Evolutionary conservation across 148 eudicot genomes (phyloP), one percentile per base, ranked within the genome.

Genomic region (Vaccinium macrocarpon): DNA sequence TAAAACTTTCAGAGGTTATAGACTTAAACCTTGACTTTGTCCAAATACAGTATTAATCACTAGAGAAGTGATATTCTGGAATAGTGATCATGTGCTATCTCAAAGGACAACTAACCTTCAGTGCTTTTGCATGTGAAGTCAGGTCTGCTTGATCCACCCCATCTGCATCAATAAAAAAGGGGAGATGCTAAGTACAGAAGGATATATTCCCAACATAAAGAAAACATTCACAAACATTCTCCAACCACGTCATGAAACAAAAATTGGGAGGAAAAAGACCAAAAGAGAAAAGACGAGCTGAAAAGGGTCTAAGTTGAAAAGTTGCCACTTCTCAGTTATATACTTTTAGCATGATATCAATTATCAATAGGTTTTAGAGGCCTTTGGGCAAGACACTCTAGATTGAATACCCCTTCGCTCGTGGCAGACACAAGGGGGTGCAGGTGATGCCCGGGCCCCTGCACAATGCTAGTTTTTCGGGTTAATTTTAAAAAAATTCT

Each of bases 81-180:
- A 68, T 27, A 13, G 42, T 68, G 38, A 68, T 68, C 5, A 27
- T 29, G 38, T 5, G 16, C 73, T 7, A 27, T 68, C 72, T 66
- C 18, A 29, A 77, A 82, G 52, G 10, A 85, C 53, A 61, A 42
- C 93, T 79, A 79, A 96, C 99, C 99, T 93, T 96, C 99, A 53
- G 98, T 94, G 88, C 95, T 94, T 91, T 91, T 96, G 90, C 99
- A 96, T 53, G 98, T 92, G 83, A 96, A 96, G 91, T 94, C 99
- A 88, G 98, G 97, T 88, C 99, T 90, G 89, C 99, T 96, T 56
- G 98, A 96, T 89, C 99, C 99, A 86, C 99, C 99, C 98, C 99
- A 96, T 73, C 99, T 96, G 95, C 91, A 92, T 83, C 51, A 83
- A 1, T 38, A 32, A 73, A 35, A 13, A 38, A 56, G 8, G 19